Evolutionary conservation across 805 yeast species (phyloP), one percentile per base, ranked within the genome.

Genomic region (Metschnikowia dekortorum): DNA sequence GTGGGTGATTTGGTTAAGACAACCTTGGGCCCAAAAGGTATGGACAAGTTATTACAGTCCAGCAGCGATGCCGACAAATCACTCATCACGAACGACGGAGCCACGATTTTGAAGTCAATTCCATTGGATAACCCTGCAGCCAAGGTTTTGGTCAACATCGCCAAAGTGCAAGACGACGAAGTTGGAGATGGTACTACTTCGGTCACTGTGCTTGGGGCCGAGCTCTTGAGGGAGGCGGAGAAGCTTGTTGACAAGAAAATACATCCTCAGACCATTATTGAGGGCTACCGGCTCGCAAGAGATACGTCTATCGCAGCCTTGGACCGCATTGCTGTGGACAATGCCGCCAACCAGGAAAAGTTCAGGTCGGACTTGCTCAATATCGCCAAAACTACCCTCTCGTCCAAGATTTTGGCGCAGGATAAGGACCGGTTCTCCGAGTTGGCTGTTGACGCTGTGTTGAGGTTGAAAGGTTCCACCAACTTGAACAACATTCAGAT

Each of bases 141-240:
- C 26, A 89, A 89, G 62, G 92, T 92, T 49, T 75, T 94, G 57
- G 99, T 95, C 32, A 96, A 95, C 66, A 87, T 94, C 50, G 86
- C 97, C 45, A 85, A 94, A 67, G 92, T 95, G 18, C 99, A 94
- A 74, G 99, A 94, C 68, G 96, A 95, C 53, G 97, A 92, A 69
- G 96, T 92, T 58, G 98, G 98, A 53, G 98, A 94, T 65, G 99
- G 99, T 59, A 94, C 99, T 39, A 92, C 99, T 0, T 87, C 96
- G 28, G 99, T 95, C 32, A 90, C 97, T 0, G 87, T 94, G 10
- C 73, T 92, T 51, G 84, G 92, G 39, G 91, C 97, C 8, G 98
- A 94, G 70, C 78, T 94, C 52, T 76, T 94, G 58, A 82, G 96
- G 66, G 97, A 92, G 73, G 97, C 98, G 33, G 97, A 94, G 70